Evolutionary conservation across 2,329 filamentous ascomycete genomes (phyloP), one percentile per base, ranked within the genome.

Genomic region (Colletotrichum noveboracense): DNA sequence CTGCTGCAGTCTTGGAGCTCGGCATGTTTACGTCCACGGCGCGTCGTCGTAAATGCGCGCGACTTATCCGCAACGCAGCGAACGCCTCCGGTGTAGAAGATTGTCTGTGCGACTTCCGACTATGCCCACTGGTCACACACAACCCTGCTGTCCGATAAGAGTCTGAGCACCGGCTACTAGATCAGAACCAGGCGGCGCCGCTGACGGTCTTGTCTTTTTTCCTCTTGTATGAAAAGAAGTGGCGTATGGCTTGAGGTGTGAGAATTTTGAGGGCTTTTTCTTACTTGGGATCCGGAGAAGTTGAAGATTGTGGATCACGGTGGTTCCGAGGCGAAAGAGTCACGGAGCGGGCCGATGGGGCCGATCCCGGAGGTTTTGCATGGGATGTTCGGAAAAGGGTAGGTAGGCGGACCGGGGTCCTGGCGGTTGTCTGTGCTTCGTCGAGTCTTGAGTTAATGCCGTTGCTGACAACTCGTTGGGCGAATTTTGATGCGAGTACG

Each of bases 301-400:
- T 38, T 16, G 18, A 62, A 38, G 13, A 12, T 43, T 10, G 18
- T 28, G 30, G 48, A 68, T 38, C 34, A 38, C 61, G 55, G 61
- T 62, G 36, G 36, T 56, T 66, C 62, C 70, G 24, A 36, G 52
- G 18, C 24, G 32, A 34, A 28, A 21, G 10, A 52, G 21, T 55
- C 69, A 64, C 70, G 73, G 70, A 64, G 38, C 64, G 38, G 70
- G 64, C 32, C 64, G 73, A 68, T 30, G 26, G 43, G 34, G 70
- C 73, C 73, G 64, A 73, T 75, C 43, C 64, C 70, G 73, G 73
- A 75, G 70, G 58, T 7, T 61, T 34, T 36, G 34, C 34, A 36
- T 30, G 56, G 16, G 32, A 21, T 60, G 16, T 60, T 32, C 21
- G 55, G 36, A 32, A 43, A 43, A n/a, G n/a, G 18, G 58, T 13